A percentile compares a stretch with the other conserved stretches of the same genome.
Evolutionary conservation across 1,284 basidiomycete genomes (phyloP).

Genomic region (Golubevia sp.): DNA sequence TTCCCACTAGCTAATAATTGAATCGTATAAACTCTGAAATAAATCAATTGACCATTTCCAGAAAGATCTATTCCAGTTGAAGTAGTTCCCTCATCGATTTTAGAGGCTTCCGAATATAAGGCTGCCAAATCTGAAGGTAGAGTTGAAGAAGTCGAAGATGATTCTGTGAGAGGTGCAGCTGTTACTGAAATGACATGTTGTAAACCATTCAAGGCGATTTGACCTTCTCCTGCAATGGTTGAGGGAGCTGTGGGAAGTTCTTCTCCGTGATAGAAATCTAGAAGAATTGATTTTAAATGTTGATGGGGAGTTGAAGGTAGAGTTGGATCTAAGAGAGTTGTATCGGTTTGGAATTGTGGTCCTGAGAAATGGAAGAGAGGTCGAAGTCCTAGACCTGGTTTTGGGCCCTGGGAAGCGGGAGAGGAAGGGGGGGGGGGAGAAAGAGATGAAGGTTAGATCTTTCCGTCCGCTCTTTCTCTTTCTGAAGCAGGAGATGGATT

Average conservation of each 20-base stretch:
- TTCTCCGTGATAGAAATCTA: slow-evolving; percentile 81
- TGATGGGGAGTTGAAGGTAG: slow-evolving; percentile 18
- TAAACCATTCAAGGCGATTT: slow-evolving; percentile 79
- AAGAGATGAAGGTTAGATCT: too few species aligned
- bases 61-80: too few species aligned
- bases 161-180: background rate
- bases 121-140: background rate
- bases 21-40: slow-evolving; percentile 85
- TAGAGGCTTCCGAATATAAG: background rate
- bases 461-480: too few species aligned
- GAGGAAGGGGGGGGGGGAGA: background rate
- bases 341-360: slow-evolving; percentile 63
- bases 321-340: slow-evolving; percentile 1
- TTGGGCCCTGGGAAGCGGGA: slow-evolving; percentile 70
- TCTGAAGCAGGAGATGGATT: too few species aligned
- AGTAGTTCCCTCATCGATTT: too few species aligned
- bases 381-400: slow-evolving; percentile 86
- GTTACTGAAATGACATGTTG: slow-evolving; percentile 77
- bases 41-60: slow-evolving; percentile 70
- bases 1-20: slow-evolving; percentile 76
- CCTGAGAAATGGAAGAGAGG: slow-evolving; percentile 93
- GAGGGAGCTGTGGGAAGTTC: slow-evolving; percentile 63
- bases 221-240: slow-evolving; percentile 69
- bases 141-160: background rate
- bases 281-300: slow-evolving; percentile 81